Percentiles rank a stretch among this genome's conserved stretches.
Conservation (phyloP, 306 rosid genomes). For the Trichosanthes truncata region DNA sequence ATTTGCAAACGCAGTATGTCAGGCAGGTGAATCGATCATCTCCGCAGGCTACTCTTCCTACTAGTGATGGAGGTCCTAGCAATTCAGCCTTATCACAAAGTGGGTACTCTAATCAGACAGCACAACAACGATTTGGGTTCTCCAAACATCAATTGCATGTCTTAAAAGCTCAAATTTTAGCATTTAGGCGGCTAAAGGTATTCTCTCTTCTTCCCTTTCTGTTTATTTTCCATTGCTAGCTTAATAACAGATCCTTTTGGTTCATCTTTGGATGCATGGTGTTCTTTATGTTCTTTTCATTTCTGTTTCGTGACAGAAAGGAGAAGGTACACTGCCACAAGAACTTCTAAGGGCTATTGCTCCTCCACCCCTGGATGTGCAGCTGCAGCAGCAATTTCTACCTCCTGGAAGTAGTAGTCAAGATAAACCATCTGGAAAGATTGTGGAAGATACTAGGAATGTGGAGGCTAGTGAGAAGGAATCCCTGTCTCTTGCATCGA, state of each 20-base stretch:
- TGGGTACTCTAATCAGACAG: conserved; percentile 37
- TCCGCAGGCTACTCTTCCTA: conserved; percentile 43
- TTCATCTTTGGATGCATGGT: conserved; percentile 10
- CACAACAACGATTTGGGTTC: conserved; percentile 55
- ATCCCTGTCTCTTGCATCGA: conserved; percentile 32
- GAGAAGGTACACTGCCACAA: conserved; percentile 83
- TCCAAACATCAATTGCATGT: conserved; percentile 88
- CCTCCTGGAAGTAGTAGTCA: conserved; percentile 49
- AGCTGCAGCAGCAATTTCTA: conserved; percentile 47
- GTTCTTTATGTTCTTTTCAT: conserved; percentile 19
- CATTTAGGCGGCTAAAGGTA: conserved; percentile 91
- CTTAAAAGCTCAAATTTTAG: conserved; percentile 93
- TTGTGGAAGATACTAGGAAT: conserved; percentile 40
- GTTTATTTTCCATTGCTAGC: not conserved
- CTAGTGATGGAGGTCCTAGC: conserved; percentile 49
- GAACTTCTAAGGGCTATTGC: conserved; percentile 81
- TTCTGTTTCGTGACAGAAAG: conserved; percentile 58
- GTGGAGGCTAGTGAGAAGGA: conserved; percentile 48
- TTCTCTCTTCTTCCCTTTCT: conserved; percentile 20
- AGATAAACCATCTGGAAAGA: conserved; percentile 51
- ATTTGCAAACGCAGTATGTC: conserved; percentile 37
- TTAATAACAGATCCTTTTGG: not conserved
- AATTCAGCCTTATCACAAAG: conserved; percentile 36
- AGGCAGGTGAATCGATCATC: conserved; percentile 55
- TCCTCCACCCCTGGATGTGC: conserved; percentile 86